phyloP scores from a whole-genome alignment of 306 rosid genomes.

The Pyrus communis region DNA sequence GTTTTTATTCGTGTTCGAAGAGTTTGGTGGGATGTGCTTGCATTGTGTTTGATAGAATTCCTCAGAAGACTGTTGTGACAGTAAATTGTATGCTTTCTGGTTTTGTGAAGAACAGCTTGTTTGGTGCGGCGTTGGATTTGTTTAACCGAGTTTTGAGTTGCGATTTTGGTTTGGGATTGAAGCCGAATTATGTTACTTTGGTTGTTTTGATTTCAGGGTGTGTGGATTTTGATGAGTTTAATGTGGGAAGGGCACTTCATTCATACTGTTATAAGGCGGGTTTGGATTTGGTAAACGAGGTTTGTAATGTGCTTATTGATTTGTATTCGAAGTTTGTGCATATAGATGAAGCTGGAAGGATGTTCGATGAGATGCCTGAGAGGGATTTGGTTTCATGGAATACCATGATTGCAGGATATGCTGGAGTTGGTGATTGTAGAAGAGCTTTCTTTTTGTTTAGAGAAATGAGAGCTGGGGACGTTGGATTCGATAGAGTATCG shows the following conservation, averaged over 20 bases:
- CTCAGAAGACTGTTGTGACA: conserved; percentile 4
- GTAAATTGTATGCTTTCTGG: conserved; percentile 17
- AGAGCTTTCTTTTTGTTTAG: conserved; percentile 12
- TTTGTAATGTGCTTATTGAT: conserved; percentile 8
- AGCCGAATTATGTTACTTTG: conserved; percentile 18
- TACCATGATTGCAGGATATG: conserved; percentile 13
- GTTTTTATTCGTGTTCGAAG: conserved; percentile 1
- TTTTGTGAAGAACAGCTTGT: not conserved
- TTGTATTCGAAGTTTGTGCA: conserved; percentile 13
- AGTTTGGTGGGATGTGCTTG: conserved; percentile 1
- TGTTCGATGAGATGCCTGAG: conserved; percentile 17
- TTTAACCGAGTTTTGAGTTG: conserved; percentile 1
- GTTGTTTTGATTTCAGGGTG: conserved; percentile 15
- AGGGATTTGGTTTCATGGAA: conserved; percentile 20
- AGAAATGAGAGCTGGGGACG: conserved; percentile 1
- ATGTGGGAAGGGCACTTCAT: conserved; percentile 12
- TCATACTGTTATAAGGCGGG: conserved; percentile 9
- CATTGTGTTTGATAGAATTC: conserved; percentile 12
- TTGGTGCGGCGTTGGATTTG: conserved; percentile 5
- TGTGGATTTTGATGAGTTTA: conserved; percentile 2
- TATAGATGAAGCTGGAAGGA: not conserved
- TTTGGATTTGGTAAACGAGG: conserved; percentile 6
- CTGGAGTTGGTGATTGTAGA: conserved; percentile 7
- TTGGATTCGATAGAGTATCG: conserved; percentile 13
- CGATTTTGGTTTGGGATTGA: conserved; percentile 5